These are phyloP conservation scores for Microsporum canis DNA, from an alignment of 2,329 filamentous ascomycete species.

Conservation along the genomic window DNA sequence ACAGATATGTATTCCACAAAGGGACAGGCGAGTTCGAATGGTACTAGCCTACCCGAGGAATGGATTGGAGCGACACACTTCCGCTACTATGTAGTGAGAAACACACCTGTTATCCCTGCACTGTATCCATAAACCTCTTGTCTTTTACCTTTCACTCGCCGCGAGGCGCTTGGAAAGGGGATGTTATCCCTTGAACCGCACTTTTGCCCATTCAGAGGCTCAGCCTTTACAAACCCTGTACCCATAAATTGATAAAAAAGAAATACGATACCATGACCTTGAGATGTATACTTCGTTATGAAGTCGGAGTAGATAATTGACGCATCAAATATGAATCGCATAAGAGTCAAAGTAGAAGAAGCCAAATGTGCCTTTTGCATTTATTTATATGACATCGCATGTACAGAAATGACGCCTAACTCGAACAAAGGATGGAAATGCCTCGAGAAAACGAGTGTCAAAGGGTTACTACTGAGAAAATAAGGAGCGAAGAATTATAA, in stretches of 20 bases:
- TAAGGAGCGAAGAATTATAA: background rate
- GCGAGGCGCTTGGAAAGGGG: background rate
- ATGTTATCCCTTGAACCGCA: background rate
- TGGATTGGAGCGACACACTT: background rate
- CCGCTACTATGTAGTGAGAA: background rate
- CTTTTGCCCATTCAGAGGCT: background rate
- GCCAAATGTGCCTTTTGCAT: background rate
- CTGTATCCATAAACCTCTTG: background rate
- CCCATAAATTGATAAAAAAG: background rate
- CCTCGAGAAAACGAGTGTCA: background rate
- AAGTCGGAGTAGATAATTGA: background rate
- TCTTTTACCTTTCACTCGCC: background rate
- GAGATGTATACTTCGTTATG: background rate
- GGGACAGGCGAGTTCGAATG: conserved; percentile 96
- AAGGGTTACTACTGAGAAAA: background rate
- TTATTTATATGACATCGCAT: background rate
- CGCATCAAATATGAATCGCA: background rate
- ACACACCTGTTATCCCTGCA: background rate
- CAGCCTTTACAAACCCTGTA: background rate
- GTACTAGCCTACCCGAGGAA: conserved; percentile 37
- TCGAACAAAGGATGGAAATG: background rate
- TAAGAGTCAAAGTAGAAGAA: background rate
- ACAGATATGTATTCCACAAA: conserved; percentile 88
- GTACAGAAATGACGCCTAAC: no score
- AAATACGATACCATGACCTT: background rate